Base-by-base conservation (phyloP, 352 stramenopile genomes). In the Globisporangium paddicum region DNA sequence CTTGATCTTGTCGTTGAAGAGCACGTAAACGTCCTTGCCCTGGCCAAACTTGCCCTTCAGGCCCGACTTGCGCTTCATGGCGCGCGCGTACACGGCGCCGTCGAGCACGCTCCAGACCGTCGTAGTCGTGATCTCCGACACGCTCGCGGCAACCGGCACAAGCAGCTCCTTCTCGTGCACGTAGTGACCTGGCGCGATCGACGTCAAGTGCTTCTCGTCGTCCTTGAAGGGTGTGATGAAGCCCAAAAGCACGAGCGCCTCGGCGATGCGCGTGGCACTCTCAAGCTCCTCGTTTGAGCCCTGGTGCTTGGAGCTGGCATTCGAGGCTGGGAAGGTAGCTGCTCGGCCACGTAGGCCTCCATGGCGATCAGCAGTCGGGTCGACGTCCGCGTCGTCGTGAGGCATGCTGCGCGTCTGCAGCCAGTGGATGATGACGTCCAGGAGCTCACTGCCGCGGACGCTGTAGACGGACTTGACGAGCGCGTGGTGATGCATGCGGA, bases 21-120 rank as follows among this genome's bases (percentile, higher is more conserved):
- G 30, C 9, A 60, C 40, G 18, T 54, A 60, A 10, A 45, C 19
- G 14, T 53, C 40, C 54, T 53, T 60, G 28, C 54, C 40, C 9
- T 26, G 18, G 35, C 8, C 16, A 11, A 60, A 34, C 4, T 13
- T 8, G 7, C 25, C 54, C 16, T 53, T 45, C 7, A 60, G 2
- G 1, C 54, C 54, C 6, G 26, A 13, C 21, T 52, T 52, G 28
- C 41, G 41, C 44, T 60, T 60, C 25, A 60, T 19, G 10, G 11
- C 30, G 16, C 23, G n/a, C 16, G 54, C 54, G 40, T 42, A 60
- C 23, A 42, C 28, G 5, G 41, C 38, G 6, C 54, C 54, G 40
- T 60, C 54, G 6, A 41, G 13, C 3, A 60, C 41, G 54, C 35
- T 53, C 54, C 54, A 60, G 13, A 60, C 54, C 5, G 54, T 54